These are phyloP conservation scores for Cucurbita pepo DNA, from an alignment of 306 rosid genomes.

Conservation along the genomic window DNA sequence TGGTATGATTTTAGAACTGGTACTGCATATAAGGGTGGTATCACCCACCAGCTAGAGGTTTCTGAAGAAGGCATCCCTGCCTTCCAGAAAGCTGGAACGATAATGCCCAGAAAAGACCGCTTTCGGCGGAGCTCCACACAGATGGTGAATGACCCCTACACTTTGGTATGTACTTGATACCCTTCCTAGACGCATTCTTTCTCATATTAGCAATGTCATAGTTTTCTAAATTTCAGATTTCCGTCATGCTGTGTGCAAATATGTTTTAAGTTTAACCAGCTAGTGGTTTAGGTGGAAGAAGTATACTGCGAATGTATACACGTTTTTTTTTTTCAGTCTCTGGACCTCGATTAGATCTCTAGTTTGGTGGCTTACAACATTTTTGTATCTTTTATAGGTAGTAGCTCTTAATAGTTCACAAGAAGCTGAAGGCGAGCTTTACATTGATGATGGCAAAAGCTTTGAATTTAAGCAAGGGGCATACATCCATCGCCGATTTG, in stretches of 20 bases:
- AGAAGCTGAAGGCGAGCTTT: slow-evolving; percentile 88
- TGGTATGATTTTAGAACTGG: slow-evolving; percentile 84
- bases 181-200: neutral
- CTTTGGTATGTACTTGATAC: slow-evolving; percentile 50
- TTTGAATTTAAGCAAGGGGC: slow-evolving; percentile 56
- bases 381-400: slow-evolving; percentile 30
- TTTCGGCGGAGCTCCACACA: slow-evolving; percentile 88
- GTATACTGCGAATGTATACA: neutral
- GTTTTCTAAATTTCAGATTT: neutral
- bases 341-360: neutral
- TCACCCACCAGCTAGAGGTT: slow-evolving; percentile 50
- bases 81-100: slow-evolving; percentile 83
- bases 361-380: neutral
- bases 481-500: slow-evolving; percentile 74
- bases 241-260: neutral
- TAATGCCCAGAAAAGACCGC: slow-evolving; percentile 80
- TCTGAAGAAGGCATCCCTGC: slow-evolving; percentile 77
- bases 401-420: slow-evolving; percentile 82
- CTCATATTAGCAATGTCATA: neutral
- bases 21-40: slow-evolving; percentile 55
- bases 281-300: neutral
- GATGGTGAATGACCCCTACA: slow-evolving; percentile 84
- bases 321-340: neutral
- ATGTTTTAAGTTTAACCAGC: neutral
- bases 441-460: slow-evolving; percentile 78